Percentiles rank a stretch among this genome's conserved stretches.
These are phyloP conservation scores for Pseudocercospora macadamiae DNA, from an alignment of 2,329 filamentous ascomycete species.

Conservation along the genomic window DNA sequence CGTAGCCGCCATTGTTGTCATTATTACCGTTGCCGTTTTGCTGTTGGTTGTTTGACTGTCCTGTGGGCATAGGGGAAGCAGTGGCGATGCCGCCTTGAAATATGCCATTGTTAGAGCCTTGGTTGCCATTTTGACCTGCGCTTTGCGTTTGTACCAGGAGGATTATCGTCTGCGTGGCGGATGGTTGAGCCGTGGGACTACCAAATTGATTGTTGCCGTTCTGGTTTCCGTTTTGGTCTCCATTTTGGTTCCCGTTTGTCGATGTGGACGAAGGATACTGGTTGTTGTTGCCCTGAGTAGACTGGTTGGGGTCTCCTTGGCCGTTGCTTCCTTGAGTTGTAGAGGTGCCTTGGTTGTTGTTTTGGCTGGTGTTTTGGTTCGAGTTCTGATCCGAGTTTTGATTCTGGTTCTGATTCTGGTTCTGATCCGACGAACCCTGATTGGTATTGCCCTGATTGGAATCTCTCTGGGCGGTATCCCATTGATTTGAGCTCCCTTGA, in stretches of 20 bases:
- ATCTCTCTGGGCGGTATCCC: no score
- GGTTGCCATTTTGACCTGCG: background rate
- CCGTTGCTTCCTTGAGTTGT: no score
- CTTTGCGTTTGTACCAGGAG: background rate
- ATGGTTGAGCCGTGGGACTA: background rate
- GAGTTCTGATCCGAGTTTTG: background rate
- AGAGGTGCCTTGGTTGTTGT: no score
- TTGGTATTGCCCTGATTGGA: constrained; percentile 2
- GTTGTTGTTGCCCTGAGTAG: no score
- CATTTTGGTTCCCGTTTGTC: background rate
- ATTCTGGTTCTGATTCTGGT: background rate
- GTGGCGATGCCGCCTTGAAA: background rate
- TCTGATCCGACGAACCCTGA: constrained; percentile 1
- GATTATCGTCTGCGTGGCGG: background rate
- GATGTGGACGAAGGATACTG: background rate
- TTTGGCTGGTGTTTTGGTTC: no score
- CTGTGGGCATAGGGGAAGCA: background rate
- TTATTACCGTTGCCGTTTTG: background rate
- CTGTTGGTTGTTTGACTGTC: background rate
- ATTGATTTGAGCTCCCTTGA: background rate
- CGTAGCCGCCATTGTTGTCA: background rate
- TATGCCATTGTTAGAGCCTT: background rate
- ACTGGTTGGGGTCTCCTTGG: no score
- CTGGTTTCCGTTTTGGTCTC: background rate
- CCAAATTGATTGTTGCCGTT: background rate